Evolutionary conservation across 352 stramenopile species (phyloP), one percentile per base, ranked within the genome.

Genomic region (Phytophthora fragariae): DNA sequence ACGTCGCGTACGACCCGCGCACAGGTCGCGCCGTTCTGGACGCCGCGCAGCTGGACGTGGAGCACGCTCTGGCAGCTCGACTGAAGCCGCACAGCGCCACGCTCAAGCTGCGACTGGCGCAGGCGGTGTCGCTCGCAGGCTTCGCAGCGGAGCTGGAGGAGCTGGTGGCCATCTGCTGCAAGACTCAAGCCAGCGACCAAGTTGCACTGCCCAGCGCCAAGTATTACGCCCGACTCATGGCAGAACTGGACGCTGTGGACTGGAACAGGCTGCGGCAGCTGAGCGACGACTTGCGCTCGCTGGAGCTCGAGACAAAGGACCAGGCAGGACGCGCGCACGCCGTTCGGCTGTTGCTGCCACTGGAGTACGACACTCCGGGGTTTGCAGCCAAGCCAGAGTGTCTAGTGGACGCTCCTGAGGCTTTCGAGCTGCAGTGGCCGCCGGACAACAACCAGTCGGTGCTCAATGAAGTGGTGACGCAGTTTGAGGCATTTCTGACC

Each of bases 221-320:
- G 12, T 92, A 90, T 72, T 95, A 95, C 73, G 77, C 68, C 21
- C 79, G 56, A 46, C 68, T 95, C 17, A 80, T 93, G 76, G 79
- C 62, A 3, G 86, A 95, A 70, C 35, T 95, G 47, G 81, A 90
- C 39, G 60, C 60, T 1, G 68, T 95, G 37, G 85, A 86, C n/a
- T 95, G 88, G 88, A 69, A 79, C 58, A 73, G 72, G 5, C 56
- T 95, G 5, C 62, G 74, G 29, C 62, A 87, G 24, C 62, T 95
- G 3, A 90, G 76, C 59, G 84, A 95, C 50, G 84, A 92, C 59
- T 69, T 93, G 53, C 59, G 72, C 9, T 65, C 70, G 7, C 53
- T 95, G 5, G 85, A 95, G 72, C 78, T 93, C 33, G 69, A 87
- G 56, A 70, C 73, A 0, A 21, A 70, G 9, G 88, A 95, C 62